Base-by-base conservation (phyloP, 495 filamentous ascomycete species). In the Aspergillus nanangensis region DNA sequence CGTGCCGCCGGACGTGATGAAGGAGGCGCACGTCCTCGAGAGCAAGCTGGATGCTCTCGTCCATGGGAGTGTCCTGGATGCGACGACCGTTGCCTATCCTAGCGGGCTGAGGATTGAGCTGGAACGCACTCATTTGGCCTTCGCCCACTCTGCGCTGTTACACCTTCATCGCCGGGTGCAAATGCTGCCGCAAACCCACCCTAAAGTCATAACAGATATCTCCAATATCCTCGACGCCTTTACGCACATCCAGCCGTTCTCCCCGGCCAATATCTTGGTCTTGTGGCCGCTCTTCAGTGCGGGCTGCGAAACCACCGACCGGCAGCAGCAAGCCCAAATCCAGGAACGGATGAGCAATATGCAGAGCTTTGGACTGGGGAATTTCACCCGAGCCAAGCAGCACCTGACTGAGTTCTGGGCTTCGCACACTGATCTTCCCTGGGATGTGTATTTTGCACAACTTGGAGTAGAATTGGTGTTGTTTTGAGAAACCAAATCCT, bases 201-300 rank as follows among this genome's bases (percentile, higher is more conserved):
- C 51, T 3, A 57, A 47, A 8, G 61, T 64, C 24, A 48, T 55
- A 29, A 25, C 24, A 3, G 61, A 62, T n/a, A 35, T 64, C 11
- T 29, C 9, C 2, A 52, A 51, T 1, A 62, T 64, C 22, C 29
- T 66, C 7, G 29, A 48, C 7, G 54, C 58, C 9, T 32, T 63
- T 2, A 13, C 45, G 18, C 10, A 47, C 0, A 61, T 67, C 8
- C 40, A 46, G 2, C 49, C 60, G 0, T 51, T 45, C 11, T 67
- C 62, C 0, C 38, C 49, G 11, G 54, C 57, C 4, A 67, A 67
- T 25, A 60, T 67, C 8, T 45, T 65, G 3, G 56, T 65, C 14
- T 48, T 67, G 0, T 67, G 64, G 64, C 64, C 64, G 1, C 46
- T 67, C 13, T 67, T 67, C 32, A 67, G 56, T 27, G 60, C 51